Evolutionary conservation across 1,284 basidiomycete species (phyloP), one percentile per base, ranked within the genome.

Genomic region (Naganishia albida): DNA sequence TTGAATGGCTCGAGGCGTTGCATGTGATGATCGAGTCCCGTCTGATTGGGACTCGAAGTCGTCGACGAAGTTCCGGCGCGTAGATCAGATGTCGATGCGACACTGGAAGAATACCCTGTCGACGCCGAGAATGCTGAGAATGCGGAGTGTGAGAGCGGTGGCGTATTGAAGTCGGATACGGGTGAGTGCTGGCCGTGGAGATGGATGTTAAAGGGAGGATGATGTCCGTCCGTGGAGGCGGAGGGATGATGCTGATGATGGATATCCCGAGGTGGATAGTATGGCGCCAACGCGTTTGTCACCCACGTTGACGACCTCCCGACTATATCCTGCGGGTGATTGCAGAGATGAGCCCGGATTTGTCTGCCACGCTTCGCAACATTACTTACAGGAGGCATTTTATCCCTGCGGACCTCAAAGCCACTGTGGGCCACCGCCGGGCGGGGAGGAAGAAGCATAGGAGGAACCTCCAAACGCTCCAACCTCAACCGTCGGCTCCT

Each of bases 371-470:
- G n/a, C n/a, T n/a, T n/a, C n/a, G n/a, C n/a, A n/a, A n/a, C n/a
- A n/a, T 26, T 16, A 74, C 74, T 71, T 64, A 75, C 75, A 69
- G 69, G 68, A 68, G 72, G 74, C 72, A 74, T 72, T 72, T 73
- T 78, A 75, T 77, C 77, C 76, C 76, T 77, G 76, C 77, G 73
- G 70, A 74, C 77, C 73, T 80, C 78, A 80, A 78, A 78, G 74
- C 78, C 78, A 80, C 75, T 73, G 77, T 71, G 74, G 70, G 62
- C 72, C 74, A 57, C 77, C 77, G 68, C 74, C 73, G 67, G 70
- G 76, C 69, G 70, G 71, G 63, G 73, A 71, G 52, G 52, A 44
- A 64, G 48, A 63, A 12, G 40, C 57, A 26, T 60, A 57, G 66
- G 72, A 70, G 69, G 67, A 73, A 30, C 64, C 69, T 53, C 68